phyloP scores from a whole-genome alignment of 768 basidiomycete genomes.

The Porphyrellus cyaneotinctus region DNA sequence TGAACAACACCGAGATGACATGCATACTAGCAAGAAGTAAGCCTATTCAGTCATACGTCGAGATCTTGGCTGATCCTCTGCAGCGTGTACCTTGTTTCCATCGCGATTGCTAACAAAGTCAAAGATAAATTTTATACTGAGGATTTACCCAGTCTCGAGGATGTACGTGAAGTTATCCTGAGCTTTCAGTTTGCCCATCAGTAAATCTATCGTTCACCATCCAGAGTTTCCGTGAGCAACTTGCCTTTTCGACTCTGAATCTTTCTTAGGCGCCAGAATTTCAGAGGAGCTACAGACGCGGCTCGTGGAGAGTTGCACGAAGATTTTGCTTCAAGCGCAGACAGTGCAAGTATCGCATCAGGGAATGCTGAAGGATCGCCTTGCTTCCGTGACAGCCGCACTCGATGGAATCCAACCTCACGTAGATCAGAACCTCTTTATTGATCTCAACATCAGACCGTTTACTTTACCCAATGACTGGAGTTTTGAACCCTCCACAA shows the following conservation, averaged over 20 bases:
- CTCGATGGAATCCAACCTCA: constrained; percentile 50
- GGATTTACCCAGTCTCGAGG: constrained; percentile 64
- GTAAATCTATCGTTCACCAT: constrained; percentile 26
- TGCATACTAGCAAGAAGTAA: constrained; percentile 82
- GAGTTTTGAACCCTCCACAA: constrained; percentile 70
- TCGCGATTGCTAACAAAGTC: constrained; percentile 59
- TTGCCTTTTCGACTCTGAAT: not conserved
- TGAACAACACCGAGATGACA: constrained; percentile 71
- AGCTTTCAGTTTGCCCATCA: constrained; percentile 3
- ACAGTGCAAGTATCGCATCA: constrained; percentile 55
- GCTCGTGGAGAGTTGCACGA: constrained; percentile 52
- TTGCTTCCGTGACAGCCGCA: constrained; percentile 43
- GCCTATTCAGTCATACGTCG: constrained; percentile 6
- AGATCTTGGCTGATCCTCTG: not conserved
- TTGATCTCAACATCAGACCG: constrained; percentile 63
- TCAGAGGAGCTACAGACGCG: constrained; percentile 71
- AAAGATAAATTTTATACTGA: constrained; percentile 70
- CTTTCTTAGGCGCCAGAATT: not conserved
- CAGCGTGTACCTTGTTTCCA: constrained; percentile 70
- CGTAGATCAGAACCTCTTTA: constrained; percentile 68
- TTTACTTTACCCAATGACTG: constrained; percentile 65
- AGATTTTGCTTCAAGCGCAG: constrained; percentile 57
- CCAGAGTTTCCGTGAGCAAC: constrained; percentile 63
- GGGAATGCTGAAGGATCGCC: constrained; percentile 50
- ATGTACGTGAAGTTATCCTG: constrained; percentile 46